These are phyloP conservation scores for Ogataea pignaliae DNA, from an alignment of 805 yeast genomes.

Conservation along the genomic window DNA sequence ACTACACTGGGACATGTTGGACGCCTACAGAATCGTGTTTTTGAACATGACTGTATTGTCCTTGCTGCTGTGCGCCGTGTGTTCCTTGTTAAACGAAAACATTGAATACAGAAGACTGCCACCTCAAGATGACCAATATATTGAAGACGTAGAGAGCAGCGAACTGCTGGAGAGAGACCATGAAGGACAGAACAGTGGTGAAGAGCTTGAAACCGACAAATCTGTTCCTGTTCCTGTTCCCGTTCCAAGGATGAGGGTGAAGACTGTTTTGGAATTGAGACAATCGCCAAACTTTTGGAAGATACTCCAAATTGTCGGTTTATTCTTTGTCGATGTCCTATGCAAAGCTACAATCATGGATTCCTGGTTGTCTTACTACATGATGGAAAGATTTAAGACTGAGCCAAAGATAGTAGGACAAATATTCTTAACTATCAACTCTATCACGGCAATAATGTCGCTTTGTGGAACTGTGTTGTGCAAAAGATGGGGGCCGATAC, in stretches of 20 bases:
- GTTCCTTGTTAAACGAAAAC: constrained; percentile 10
- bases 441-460: constrained; percentile 36
- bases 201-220: constrained; percentile 20
- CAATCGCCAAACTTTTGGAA: constrained; percentile 11
- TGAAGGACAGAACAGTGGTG: constrained; percentile 3
- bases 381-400: constrained; percentile 33
- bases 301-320: constrained; percentile 30
- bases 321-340: constrained; percentile 40
- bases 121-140: no score
- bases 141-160: not conserved
- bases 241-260: not conserved
- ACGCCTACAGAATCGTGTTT: constrained; percentile 32
- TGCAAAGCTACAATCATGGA: constrained; percentile 41
- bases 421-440: constrained; percentile 36
- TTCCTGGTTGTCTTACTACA: constrained; percentile 44
- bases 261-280: constrained; percentile 2
- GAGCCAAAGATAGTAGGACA: constrained; percentile 35
- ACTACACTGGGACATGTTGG: constrained; percentile 19
- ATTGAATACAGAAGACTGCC: constrained; percentile 5
- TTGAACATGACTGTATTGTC: constrained; percentile 24
- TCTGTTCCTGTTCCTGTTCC: constrained; percentile 18
- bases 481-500: constrained; percentile 40
- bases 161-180: constrained; percentile 1
- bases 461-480: constrained; percentile 40
- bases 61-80: constrained; percentile 15